These are phyloP conservation scores for Pseudoneurospora amorphoporcata DNA, from an alignment of 495 filamentous ascomycete genomes.

Conservation along the genomic window DNA sequence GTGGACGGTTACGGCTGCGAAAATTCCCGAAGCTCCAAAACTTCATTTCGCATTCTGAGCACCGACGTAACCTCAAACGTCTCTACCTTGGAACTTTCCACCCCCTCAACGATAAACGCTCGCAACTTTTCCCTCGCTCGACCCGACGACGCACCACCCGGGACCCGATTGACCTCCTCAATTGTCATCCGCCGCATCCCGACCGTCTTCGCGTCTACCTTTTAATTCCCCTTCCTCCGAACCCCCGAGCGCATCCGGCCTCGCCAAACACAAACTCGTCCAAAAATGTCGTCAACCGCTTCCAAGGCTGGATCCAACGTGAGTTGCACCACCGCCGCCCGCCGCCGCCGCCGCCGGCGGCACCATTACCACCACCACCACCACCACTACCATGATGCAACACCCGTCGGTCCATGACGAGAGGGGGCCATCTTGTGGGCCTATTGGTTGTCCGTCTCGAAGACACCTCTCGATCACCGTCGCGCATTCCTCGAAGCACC, in stretches of 20 bases:
- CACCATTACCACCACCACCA: not conserved
- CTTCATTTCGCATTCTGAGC: constrained; percentile 13
- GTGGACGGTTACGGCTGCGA: constrained; percentile 10
- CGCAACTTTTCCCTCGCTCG: constrained; percentile 2
- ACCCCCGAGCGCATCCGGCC: constrained; percentile 2
- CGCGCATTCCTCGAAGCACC: constrained; percentile 3
- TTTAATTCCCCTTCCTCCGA: constrained; percentile 3
- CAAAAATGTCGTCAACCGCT: constrained; percentile 31
- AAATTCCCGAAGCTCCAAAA: constrained; percentile 25
- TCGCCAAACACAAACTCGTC: not conserved
- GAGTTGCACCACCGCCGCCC: constrained; percentile 21
- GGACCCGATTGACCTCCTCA: constrained; percentile 19
- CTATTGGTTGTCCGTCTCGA: not conserved
- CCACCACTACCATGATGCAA: not conserved
- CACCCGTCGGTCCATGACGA: not conserved
- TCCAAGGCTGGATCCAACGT: constrained; percentile 55
- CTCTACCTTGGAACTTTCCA: constrained; percentile 2
- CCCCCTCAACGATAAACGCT: not conserved
- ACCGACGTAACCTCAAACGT: constrained; percentile 1
- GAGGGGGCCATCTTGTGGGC: not conserved
- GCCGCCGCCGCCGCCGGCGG: constrained; percentile 1
- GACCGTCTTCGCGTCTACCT: constrained; percentile 1
- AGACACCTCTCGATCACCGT: not conserved
- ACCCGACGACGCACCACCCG: constrained; percentile 15
- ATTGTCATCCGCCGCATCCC: constrained; percentile 9